Percentiles rank a stretch among this genome's conserved stretches.
These are phyloP conservation scores for Acanthamoeba culbertsoni DNA, from an alignment of 208 protist genomes.

Conservation along the genomic window DNA sequence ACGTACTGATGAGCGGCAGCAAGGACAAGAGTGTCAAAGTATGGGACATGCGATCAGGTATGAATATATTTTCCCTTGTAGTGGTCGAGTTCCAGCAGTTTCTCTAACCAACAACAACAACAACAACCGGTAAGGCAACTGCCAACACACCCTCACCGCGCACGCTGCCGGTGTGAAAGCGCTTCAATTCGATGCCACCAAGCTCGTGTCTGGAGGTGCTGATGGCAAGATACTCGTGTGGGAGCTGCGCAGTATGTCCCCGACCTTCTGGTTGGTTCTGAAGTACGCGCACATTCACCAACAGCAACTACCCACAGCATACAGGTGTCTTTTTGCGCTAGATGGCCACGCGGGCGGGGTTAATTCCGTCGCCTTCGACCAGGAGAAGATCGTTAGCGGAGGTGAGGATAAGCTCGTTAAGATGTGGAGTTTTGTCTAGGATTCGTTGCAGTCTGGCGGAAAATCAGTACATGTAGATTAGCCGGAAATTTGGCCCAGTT, in stretches of 20 bases:
- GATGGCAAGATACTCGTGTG: constrained; percentile 13
- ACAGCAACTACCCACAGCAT: background rate
- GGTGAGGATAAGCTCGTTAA: background rate
- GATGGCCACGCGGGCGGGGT: background rate
- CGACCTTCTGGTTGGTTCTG: background rate
- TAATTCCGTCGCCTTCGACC: background rate
- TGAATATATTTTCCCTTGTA: too few species aligned
- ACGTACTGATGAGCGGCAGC: background rate
- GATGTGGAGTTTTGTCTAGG: background rate
- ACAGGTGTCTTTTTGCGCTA: background rate
- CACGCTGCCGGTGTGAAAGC: background rate
- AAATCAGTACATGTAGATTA: background rate
- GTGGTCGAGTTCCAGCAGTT: background rate
- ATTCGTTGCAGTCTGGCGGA: background rate
- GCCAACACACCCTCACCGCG: background rate
- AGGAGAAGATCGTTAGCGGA: background rate
- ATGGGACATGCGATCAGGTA: constrained; percentile 31
- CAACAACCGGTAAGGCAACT: background rate
- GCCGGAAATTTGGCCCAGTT: background rate
- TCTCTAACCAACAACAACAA: background rate
- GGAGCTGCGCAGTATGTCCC: background rate
- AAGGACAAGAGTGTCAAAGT: constrained; percentile 28
- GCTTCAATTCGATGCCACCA: background rate
- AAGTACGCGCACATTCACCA: background rate
- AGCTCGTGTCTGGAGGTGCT: background rate